These are phyloP conservation scores for Rauvolfia tetraphylla DNA, from an alignment of 257 asterid species.

Conservation along the genomic window DNA sequence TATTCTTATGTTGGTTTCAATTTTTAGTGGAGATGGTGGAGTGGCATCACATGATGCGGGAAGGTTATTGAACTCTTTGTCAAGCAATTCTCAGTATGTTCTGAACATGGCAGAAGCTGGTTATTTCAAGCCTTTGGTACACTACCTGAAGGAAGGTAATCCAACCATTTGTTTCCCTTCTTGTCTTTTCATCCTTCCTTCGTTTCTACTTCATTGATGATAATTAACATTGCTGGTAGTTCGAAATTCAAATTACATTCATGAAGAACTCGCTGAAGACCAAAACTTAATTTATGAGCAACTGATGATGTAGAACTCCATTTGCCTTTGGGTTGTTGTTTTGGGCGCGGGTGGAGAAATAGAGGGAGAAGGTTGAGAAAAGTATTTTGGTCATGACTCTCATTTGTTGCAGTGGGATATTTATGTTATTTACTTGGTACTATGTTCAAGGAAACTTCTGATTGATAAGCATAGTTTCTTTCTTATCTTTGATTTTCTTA, in stretches of 20 bases:
- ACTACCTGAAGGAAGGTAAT: conserved; percentile 63
- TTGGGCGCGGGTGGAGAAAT: too few species aligned
- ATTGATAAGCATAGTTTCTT: background rate
- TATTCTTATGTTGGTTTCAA: conserved; percentile 68
- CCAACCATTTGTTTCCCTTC: too few species aligned
- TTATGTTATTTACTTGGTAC: background rate
- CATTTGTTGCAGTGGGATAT: background rate
- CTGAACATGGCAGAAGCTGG: conserved; percentile 98
- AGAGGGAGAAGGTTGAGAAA: background rate
- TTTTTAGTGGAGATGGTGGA: conserved; percentile 52
- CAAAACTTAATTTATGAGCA: background rate
- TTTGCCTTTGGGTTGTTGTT: too few species aligned
- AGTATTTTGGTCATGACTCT: too few species aligned
- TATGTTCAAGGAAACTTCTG: background rate
- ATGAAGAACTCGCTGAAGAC: background rate
- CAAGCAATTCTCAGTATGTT: conserved; percentile 72
- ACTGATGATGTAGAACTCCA: background rate
- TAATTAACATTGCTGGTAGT: background rate
- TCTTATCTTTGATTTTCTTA: background rate
- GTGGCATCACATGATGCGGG: conserved; percentile 59
- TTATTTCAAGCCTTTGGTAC: conserved; percentile 75
- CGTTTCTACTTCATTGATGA: background rate
- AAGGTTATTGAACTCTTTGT: conserved; percentile 49
- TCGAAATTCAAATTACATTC: background rate
- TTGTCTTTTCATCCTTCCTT: background rate